Base-by-base conservation (phyloP, 192 early-diverging fungal species). In the Coemansia sp. region DNA sequence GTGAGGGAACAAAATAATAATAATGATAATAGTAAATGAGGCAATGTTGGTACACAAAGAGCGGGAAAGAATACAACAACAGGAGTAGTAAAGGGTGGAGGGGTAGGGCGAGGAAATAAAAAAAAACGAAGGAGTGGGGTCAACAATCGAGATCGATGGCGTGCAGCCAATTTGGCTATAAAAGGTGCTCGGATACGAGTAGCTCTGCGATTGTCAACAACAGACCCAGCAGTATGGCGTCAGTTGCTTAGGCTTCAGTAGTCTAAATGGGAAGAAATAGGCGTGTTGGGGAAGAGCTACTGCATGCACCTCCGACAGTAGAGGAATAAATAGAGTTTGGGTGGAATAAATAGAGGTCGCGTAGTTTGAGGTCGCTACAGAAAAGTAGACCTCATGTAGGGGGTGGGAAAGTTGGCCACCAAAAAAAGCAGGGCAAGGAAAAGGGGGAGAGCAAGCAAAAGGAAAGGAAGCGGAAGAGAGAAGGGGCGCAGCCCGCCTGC, bases 351-450 rank as follows among this genome's bases (percentile, higher is more conserved):
- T 51, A 46, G 42, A 10, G 40, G 8, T 28, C 31, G 33, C 43
- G 53, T 35, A 40, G 34, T 21, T 59, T 31, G 28, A 13, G 37
- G 58, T 20, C 9, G 34, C 58, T 59, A 59, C 35, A 18, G 37
- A 3, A 16, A 59, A 59, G 58, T 59, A 59, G n/a, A 39, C 31
- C 58, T 59, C 58, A 59, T 59, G 58, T 59, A 59, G 58, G 21
- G 58, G 58, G 58, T 59, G 58, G 58, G 58, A 59, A 59, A 59
- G 51, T 55, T 55, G 51, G 31, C 51, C 51, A 55, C 31, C 51
- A 51, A 4, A 31, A 31, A 51, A 23, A 51, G 48, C 23, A 51
- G 24, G 23, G 9, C n/a, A 33, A 14, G 28, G 13, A 26, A 51
- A 28, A 28, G 21, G 23, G 63, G 24, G 16, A 65, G 26, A 26